Evolutionary conservation across 2,329 filamentous ascomycete species (phyloP).

Genomic region (Xylariaceae sp.): DNA sequence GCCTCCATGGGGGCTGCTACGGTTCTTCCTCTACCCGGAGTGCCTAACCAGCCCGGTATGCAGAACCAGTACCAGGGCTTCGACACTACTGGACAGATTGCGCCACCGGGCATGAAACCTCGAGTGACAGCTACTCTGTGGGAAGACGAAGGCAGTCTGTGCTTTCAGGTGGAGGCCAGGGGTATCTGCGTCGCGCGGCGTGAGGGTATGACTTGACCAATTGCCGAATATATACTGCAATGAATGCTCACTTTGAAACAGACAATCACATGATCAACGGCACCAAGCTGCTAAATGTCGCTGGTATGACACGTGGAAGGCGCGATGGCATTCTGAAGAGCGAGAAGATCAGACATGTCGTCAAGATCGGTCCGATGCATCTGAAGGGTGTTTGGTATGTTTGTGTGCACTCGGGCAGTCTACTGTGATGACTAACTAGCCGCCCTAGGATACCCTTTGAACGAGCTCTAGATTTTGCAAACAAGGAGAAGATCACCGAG

Average conservation of each 20-base stretch:
- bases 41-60: slow-evolving; percentile 46
- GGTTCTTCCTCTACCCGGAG: slow-evolving; percentile 67
- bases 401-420: background rate
- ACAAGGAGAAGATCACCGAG: slow-evolving; percentile 99
- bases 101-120: slow-evolving; percentile 92
- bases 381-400: slow-evolving; percentile 87
- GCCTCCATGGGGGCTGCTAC: slow-evolving; percentile 64
- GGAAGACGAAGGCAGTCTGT: slow-evolving; percentile 97
- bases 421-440: slow-evolving; percentile 6
- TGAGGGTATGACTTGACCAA: slow-evolving; percentile 59
- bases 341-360: slow-evolving; percentile 93
- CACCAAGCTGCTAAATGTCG: slow-evolving; percentile 93
- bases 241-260: slow-evolving; percentile 34
- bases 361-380: slow-evolving; percentile 99
- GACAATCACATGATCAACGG: slow-evolving; percentile 99
- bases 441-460: slow-evolving; percentile 87
- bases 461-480: slow-evolving; percentile 94
- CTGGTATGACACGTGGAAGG: slow-evolving; percentile 94
- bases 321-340: slow-evolving; percentile 96
- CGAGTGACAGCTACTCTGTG: slow-evolving; percentile 93
- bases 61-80: slow-evolving; percentile 57
- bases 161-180: slow-evolving; percentile 95
- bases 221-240: background rate
- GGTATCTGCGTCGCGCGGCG: slow-evolving; percentile 92
- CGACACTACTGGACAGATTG: slow-evolving; percentile 88